Conservation (phyloP, 2,329 filamentous ascomycete genomes). For the Aureobasidium sp. region DNA sequence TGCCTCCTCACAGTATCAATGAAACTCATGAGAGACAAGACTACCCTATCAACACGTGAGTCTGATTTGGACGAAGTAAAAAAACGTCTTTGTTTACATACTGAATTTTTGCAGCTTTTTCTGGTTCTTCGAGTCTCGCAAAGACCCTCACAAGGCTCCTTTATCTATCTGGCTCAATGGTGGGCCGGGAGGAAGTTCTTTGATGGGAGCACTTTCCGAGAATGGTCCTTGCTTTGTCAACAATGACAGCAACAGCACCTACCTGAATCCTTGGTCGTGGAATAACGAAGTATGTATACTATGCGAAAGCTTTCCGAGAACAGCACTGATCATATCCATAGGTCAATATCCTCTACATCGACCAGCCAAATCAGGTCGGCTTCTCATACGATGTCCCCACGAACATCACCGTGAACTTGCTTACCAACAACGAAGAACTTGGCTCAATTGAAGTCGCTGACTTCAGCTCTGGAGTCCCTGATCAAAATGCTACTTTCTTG, state of each 20-base stretch:
- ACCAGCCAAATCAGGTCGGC: conserved; percentile 55
- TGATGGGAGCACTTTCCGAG: conserved; percentile 43
- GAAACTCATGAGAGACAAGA: conserved; percentile 23
- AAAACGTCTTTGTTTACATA: conserved; percentile 20
- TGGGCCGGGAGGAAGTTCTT: conserved; percentile 48
- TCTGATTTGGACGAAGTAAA: conserved; percentile 21
- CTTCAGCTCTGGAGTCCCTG: conserved; percentile 32
- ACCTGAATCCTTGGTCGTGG: conserved; percentile 54
- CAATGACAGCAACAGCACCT: conserved; percentile 44
- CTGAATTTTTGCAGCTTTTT: conserved; percentile 42
- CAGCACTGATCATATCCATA: not conserved
- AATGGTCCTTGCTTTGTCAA: conserved; percentile 51
- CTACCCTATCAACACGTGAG: conserved; percentile 26
- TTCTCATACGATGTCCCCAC: conserved; percentile 34
- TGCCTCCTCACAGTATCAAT: conserved; percentile 21
- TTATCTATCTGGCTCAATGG: conserved; percentile 53
- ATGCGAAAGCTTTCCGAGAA: not conserved
- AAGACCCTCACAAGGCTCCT: conserved; percentile 47
- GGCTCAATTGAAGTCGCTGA: conserved; percentile 21
- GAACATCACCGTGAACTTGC: conserved; percentile 26
- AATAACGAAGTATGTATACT: conserved; percentile 35
- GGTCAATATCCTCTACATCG: conserved; percentile 53
- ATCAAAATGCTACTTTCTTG: conserved; percentile 27
- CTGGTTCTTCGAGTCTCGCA: conserved; percentile 55
- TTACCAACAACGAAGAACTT: conserved; percentile 8